Evolutionary conservation across 352 stramenopile species (phyloP), one percentile per base, ranked within the genome.

Genomic region (Phytophthora constricta): DNA sequence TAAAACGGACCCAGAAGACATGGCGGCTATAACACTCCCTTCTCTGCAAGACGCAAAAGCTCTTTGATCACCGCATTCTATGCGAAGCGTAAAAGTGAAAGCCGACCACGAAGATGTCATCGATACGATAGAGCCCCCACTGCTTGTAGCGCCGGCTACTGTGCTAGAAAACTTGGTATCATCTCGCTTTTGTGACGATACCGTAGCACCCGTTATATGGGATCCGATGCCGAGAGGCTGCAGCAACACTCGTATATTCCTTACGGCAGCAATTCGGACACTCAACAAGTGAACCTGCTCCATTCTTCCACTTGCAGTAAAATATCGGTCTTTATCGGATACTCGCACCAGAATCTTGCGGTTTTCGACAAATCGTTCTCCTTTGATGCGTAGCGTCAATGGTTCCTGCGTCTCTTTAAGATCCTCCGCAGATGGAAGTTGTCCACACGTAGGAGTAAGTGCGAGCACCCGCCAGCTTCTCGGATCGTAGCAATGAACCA

Each of bases 311-410:
- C 42, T 14, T 1, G 72, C 50, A 25, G 67, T 78, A 2, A 88
- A 69, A 33, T 77, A 91, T 4, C 73, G 57, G 4, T 68, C 64
- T n/a, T 76, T 72, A 42, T 89, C 73, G 0, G 78, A 80, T 19
- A 93, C 64, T 2, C 84, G 77, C 3, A 91, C 65, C 20, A 80
- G 17, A 14, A 90, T 82, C 48, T 88, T 87, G 49, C 68, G 73
- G 56, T 86, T 91, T 51, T 93, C 84, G 22, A 93, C 82, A 52
- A 93, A 91, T 37, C 87, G 60, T 13, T 86, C 70, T 19, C 84
- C 84, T 58, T 69, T 72, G 20, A 91, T 55, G 1, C 81, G 77
- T n/a, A 91, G 33, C 1, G 56, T 49, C 11, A 80, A 33, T 1
- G 58, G 41, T 39, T 72, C 60, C 2, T 68, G 37, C 0, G 20